These are phyloP conservation scores for Eutypa lata DNA, from an alignment of 2,329 filamentous ascomycete species.

Conservation along the genomic window DNA sequence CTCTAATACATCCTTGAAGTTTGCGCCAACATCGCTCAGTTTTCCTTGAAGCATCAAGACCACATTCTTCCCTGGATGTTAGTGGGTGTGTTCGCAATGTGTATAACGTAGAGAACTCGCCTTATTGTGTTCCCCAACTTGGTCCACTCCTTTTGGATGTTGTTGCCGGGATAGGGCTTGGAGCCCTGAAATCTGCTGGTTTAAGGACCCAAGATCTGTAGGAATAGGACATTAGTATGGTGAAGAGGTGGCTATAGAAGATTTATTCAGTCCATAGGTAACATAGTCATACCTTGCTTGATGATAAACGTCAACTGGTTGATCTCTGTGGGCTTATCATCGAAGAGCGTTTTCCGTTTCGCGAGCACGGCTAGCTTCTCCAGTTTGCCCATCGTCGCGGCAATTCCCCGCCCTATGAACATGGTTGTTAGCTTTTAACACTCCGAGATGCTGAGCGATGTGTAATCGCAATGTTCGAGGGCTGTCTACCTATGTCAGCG, in stretches of 20 bases:
- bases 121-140: constrained; percentile 92
- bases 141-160: constrained; percentile 63
- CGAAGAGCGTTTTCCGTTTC: constrained; percentile 94
- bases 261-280: background rate
- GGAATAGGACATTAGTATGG: background rate
- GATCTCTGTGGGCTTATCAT: constrained; percentile 94
- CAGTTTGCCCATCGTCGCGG: constrained; percentile 88
- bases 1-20: constrained; percentile 97
- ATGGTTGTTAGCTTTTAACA: background rate
- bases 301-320: constrained; percentile 96
- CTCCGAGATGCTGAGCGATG: too few species aligned
- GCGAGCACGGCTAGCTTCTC: constrained; percentile 91
- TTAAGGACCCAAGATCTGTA: constrained; percentile 72
- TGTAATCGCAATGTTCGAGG: background rate
- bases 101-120: background rate
- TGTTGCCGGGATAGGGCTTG: constrained; percentile 74
- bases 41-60: constrained; percentile 88
- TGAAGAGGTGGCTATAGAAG: background rate
- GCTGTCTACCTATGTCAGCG: constrained; percentile 61
- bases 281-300: constrained; percentile 60
- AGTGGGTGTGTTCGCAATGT: background rate
- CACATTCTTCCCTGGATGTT: constrained; percentile 62
- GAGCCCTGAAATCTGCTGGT: constrained; percentile 83
- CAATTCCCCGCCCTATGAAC: constrained; percentile 71
- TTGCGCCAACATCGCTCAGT: constrained; percentile 85